Evolutionary conservation across 2,329 filamentous ascomycete genomes (phyloP), one percentile per base, ranked within the genome.

Genomic region (Leptosphaerulina australis): DNA sequence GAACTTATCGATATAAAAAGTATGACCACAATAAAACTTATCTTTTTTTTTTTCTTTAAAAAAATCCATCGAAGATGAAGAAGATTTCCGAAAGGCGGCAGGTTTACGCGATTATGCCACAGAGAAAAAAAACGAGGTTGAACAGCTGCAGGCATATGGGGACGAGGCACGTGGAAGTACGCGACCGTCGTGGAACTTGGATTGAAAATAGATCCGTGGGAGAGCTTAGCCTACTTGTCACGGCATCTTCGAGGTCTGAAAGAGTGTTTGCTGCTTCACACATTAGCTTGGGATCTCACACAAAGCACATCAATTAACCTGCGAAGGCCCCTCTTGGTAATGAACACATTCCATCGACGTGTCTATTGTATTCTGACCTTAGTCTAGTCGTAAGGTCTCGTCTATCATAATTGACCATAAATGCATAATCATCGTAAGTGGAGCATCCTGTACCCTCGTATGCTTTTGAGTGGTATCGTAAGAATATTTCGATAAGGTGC

Each of bases 351-450:
- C 20, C 37, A 31, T 55, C 40, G 54, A 53, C 40, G 35, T 56
- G 40, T 62, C 58, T 65, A 60, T 56, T 48, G 38, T 56, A 26
- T 46, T 14, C 31, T 36, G 34, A 41, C 48, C 48, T 36, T 60
- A 48, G 52, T 66, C 57, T 67, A 64, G 40, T 65, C 59, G 47
- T 62, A 53, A 62, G 56, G 52, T 56, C 31, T 60, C 52, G 46
- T 67, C 63, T 64, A 68, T 66, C 63, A 44, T 67, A 50, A 61
- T 37, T 45, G 47, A 55, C 53, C 57, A 56, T 62, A 28, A 55
- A 33, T 39, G 47, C 56, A 56, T 68, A 43, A 56, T 51, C 39
- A 51, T 67, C 57, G 49, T 67, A 45, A 55, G 44, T 35, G 37
- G 44, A 59, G 63, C 58, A 65, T 44, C 58, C 54, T 56, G 60